These are phyloP conservation scores for Xerocomus tenax DNA, from an alignment of 1,284 basidiomycete species.

Conservation along the genomic window DNA sequence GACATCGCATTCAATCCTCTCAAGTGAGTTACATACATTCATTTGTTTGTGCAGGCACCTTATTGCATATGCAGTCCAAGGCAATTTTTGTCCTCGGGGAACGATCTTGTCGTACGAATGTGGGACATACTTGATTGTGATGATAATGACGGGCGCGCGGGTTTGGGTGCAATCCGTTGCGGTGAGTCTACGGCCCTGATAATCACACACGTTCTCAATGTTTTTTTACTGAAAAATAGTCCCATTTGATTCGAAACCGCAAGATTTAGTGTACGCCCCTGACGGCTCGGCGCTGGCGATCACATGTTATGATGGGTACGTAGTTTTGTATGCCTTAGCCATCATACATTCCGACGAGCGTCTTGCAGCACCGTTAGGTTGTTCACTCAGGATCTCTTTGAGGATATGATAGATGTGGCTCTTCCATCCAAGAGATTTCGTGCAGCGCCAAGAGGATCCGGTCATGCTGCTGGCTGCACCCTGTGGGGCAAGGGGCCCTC, in stretches of 20 bases:
- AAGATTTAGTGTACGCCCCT: conserved; percentile 27
- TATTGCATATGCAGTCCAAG: conserved; percentile 16
- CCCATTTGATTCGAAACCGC: conserved; percentile 20
- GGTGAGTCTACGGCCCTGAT: conserved; percentile 12
- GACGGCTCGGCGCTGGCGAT: conserved; percentile 25
- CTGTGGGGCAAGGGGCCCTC: conserved; percentile 46
- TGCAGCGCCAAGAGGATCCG: conserved; percentile 18
- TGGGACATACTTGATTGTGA: conserved; percentile 26
- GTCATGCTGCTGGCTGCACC: conserved; percentile 40
- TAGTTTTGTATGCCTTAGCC: not conserved
- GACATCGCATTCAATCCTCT: conserved; percentile 31
- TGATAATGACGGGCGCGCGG: conserved; percentile 6
- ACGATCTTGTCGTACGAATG: conserved; percentile 21
- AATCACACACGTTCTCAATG: not conserved
- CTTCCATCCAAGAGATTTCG: conserved; percentile 8
- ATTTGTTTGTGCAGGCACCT: not conserved
- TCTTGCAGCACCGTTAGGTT: conserved; percentile 15
- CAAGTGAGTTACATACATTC: conserved; percentile 20
- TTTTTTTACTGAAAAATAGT: conserved; percentile 17
- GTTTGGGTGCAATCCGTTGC: conserved; percentile 11
- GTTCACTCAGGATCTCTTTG: conserved; percentile 22
- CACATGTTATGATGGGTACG: conserved; percentile 31
- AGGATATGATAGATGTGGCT: conserved; percentile 18
- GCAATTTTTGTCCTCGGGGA: conserved; percentile 29
- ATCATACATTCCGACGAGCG: not conserved